These are phyloP conservation scores for Fusarium bulbicola DNA, from an alignment of 2,329 filamentous ascomycete genomes.

Conservation along the genomic window DNA sequence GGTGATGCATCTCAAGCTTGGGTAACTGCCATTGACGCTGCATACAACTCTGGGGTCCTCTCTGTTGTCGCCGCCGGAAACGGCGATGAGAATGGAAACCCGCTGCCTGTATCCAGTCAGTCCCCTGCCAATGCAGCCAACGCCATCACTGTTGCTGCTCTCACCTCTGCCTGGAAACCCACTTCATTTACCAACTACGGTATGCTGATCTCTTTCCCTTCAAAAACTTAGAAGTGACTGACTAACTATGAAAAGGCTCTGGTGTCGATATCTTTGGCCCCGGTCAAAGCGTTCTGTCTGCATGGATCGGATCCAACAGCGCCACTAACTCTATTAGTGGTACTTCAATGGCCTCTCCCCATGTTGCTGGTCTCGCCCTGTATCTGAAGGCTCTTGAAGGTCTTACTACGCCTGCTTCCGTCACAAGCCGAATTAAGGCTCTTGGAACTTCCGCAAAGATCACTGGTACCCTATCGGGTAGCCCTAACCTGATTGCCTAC, in stretches of 20 bases:
- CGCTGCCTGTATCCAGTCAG: not conserved
- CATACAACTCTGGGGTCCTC: not conserved
- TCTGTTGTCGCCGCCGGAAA: not conserved
- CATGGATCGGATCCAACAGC: not conserved
- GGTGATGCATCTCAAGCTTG: not conserved
- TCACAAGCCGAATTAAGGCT: not conserved
- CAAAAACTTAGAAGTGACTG: accelerated
- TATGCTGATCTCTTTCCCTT: not conserved
- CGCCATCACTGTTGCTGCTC: not conserved
- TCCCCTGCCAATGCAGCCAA: not conserved
- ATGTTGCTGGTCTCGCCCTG: not conserved
- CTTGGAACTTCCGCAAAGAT: not conserved
- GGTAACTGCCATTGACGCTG: not conserved
- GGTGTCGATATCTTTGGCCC: not conserved
- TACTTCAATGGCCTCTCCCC: not conserved
- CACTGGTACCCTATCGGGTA: not conserved
- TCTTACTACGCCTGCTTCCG: not conserved
- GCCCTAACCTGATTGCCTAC: not conserved
- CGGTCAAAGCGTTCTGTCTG: not conserved
- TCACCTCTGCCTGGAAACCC: not conserved
- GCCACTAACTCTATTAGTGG: not conserved
- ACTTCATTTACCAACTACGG: not conserved
- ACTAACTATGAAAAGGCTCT: not conserved
- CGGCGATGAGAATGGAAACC: not conserved
- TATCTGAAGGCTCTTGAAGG: not conserved